Evolutionary conservation across 2,329 filamentous ascomycete species (phyloP).

Genomic region (Ceratocystis destructans): DNA sequence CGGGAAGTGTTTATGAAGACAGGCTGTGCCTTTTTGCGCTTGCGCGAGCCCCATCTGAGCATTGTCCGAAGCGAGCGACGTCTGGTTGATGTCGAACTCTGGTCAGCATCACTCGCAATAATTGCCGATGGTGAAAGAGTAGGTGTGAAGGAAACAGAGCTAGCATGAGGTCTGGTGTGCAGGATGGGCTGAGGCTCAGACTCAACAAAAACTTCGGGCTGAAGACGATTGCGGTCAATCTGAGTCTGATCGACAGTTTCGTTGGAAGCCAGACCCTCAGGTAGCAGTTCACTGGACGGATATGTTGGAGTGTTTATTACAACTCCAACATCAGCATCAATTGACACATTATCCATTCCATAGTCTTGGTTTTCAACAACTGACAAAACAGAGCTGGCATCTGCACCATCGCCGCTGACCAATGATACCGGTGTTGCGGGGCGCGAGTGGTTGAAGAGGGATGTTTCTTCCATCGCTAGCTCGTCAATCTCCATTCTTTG

Average conservation of each 20-base stretch:
- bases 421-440: background rate
- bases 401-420: background rate
- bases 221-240: background rate
- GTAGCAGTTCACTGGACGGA: constrained; percentile 1
- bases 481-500: background rate
- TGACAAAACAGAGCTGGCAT: background rate
- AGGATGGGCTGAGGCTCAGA: background rate
- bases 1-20: constrained; percentile 23
- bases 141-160: constrained; percentile 18
- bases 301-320: background rate
- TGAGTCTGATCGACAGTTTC: background rate
- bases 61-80: constrained; percentile 17
- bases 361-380: background rate
- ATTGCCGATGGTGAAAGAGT: constrained; percentile 16
- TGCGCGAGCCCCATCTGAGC: constrained; percentile 22
- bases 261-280: background rate
- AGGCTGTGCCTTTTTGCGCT: constrained; percentile 22
- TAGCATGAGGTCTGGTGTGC: constrained; percentile 13
- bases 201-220: background rate
- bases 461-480: background rate
- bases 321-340: background rate
- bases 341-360: background rate
- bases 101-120: constrained; percentile 10
- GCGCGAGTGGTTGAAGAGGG: background rate
- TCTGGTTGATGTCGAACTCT: constrained; percentile 9